A percentile compares a stretch with the other conserved stretches of the same genome.
Conservation (phyloP, 2,329 filamentous ascomycete genomes). For the Tolypocladium paradoxum region DNA sequence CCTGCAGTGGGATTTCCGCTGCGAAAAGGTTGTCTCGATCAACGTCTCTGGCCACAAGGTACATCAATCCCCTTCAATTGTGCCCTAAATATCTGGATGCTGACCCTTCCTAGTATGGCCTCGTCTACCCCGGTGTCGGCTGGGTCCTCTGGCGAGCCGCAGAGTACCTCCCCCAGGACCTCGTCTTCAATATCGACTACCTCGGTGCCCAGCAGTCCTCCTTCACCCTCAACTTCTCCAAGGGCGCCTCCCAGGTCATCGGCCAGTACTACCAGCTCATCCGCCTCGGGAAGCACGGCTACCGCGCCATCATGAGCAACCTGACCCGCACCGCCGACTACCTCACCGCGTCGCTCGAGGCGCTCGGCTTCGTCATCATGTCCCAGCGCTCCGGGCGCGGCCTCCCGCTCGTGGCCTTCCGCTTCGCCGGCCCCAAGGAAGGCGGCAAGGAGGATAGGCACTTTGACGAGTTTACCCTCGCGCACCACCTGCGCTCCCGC, state of each 20-base stretch:
- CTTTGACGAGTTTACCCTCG: conserved; percentile 68
- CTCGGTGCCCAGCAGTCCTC: conserved; percentile 90
- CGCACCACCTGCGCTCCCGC: conserved; percentile 74
- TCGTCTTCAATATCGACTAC: conserved; percentile 99
- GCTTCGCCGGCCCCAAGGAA: conserved; percentile 49
- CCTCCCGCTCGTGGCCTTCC: conserved; percentile 83
- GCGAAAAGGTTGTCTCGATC: conserved; percentile 82
- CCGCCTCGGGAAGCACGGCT: conserved; percentile 84
- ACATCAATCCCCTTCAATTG: conserved; percentile 18
- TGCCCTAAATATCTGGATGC: not conserved
- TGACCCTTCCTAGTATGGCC: conserved; percentile 32
- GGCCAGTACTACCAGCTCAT: conserved; percentile 98
- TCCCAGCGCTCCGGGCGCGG: conserved; percentile 67
- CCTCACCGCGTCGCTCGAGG: conserved; percentile 60
- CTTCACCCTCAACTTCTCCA: conserved; percentile 96
- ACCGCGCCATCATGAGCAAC: conserved; percentile 89
- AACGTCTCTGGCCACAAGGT: conserved; percentile 89
- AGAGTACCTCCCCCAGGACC: conserved; percentile 75
- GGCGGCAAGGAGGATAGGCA: conserved; percentile 37
- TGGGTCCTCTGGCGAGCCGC: conserved; percentile 86
- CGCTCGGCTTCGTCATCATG: conserved; percentile 79
- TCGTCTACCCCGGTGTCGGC: conserved; percentile 82
- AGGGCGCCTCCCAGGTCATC: conserved; percentile 88
- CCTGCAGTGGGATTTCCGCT: conserved; percentile 84
- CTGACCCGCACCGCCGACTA: conserved; percentile 85